Conservation (phyloP, 768 basidiomycete genomes). For the Tulasnella sp. region DNA sequence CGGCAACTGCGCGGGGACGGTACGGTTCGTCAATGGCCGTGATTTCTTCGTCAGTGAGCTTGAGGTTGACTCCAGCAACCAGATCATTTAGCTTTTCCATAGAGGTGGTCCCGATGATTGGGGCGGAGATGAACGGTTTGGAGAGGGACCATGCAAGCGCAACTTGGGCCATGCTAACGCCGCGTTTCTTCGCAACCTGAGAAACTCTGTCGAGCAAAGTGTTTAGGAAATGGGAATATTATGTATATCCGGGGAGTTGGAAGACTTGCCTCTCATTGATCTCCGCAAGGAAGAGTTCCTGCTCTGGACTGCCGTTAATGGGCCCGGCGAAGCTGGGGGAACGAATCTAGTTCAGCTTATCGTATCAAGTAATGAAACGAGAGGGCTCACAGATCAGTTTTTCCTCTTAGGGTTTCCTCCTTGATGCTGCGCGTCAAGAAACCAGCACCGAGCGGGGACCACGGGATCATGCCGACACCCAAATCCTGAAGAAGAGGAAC, state of each 20-base stretch:
- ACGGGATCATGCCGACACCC: slow-evolving; percentile 28
- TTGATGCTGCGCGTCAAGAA: slow-evolving; percentile 22
- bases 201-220: background rate
- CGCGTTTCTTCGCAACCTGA: background rate
- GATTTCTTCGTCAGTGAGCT: slow-evolving; percentile 49
- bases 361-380: too few relatives aligned
- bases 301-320: background rate
- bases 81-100: slow-evolving; percentile 5
- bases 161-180: slow-evolving; percentile 11
- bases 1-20: slow-evolving; percentile 38
- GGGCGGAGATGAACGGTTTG: slow-evolving; percentile 2
- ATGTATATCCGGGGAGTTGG: background rate
- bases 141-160: slow-evolving; percentile 9
- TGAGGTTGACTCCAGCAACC: slow-evolving; percentile 36
- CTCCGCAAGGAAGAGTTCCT: background rate
- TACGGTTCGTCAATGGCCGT: slow-evolving; percentile 51
- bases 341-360: background rate
- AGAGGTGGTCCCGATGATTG: slow-evolving; percentile 6
- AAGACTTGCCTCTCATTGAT: background rate
- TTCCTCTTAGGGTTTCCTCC: background rate
- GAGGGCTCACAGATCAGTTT: background rate
- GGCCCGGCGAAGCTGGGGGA: background rate
- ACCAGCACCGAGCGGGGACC: slow-evolving; percentile 27
- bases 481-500: slow-evolving; percentile 1
- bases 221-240: background rate